Percentiles rank a stretch among this genome's conserved stretches.
These are phyloP conservation scores for Glycine tomentella DNA, from an alignment of 306 rosid species.

Conservation along the genomic window DNA sequence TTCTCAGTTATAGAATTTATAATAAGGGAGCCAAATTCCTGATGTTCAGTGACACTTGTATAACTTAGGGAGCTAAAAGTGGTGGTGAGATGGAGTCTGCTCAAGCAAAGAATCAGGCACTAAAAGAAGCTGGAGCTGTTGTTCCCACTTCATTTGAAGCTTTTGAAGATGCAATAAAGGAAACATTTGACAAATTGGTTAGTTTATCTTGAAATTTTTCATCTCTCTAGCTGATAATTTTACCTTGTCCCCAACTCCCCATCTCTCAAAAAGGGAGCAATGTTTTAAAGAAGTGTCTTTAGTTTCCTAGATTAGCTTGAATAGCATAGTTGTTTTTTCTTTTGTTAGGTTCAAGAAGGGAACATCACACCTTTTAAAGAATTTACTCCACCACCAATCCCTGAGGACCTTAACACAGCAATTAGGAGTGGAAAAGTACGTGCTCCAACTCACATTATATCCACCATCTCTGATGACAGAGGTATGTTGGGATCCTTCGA, in stretches of 20 bases:
- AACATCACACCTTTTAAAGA: slow-evolving; percentile 74
- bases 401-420: slow-evolving; percentile 86
- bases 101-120: slow-evolving; percentile 88
- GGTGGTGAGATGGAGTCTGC: slow-evolving; percentile 96
- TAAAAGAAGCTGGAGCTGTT: slow-evolving; percentile 84
- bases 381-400: slow-evolving; percentile 84
- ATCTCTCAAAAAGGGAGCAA: not conserved
- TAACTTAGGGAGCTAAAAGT: slow-evolving; percentile 90
- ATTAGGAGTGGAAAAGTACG: slow-evolving; percentile 94
- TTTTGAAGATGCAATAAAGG: slow-evolving; percentile 73
- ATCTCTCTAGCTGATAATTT: not conserved
- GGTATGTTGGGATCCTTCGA: slow-evolving; percentile 53
- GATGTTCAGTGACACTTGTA: slow-evolving; percentile 26
- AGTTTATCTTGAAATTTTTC: slow-evolving; percentile 46
- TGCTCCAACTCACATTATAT: slow-evolving; percentile 89
- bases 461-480: slow-evolving; percentile 95
- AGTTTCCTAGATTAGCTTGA: slow-evolving; percentile 14
- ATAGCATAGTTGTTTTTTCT: slow-evolving; percentile 30
- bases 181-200: slow-evolving; percentile 79
- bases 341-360: slow-evolving; percentile 63
- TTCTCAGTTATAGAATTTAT: slow-evolving; percentile 7
- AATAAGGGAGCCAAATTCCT: slow-evolving; percentile 15
- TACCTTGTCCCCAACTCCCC: not conserved
- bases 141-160: slow-evolving; percentile 92
- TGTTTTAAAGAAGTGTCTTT: slow-evolving; percentile 15